Evolutionary conservation across 1,284 basidiomycete species (phyloP).

Genomic region (Boletus semigastroideus): DNA sequence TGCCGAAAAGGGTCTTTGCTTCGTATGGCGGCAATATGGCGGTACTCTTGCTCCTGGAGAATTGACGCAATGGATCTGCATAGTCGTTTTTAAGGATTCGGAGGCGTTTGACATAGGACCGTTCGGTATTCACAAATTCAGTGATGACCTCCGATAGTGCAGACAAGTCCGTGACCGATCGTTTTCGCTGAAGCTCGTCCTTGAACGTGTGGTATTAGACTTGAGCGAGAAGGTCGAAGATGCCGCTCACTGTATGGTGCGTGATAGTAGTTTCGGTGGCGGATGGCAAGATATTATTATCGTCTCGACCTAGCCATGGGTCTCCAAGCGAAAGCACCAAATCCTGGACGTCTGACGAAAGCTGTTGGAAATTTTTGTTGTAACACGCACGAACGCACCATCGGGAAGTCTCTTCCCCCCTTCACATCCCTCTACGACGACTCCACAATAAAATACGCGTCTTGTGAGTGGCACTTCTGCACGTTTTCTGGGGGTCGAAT

Average conservation of each 20-base stretch:
- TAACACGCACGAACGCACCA: constrained; percentile 43
- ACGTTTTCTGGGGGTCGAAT: constrained; percentile 43
- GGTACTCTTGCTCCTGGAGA: constrained; percentile 81
- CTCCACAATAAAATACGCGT: constrained; percentile 78
- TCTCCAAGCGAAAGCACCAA: constrained; percentile 74
- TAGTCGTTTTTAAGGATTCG: constrained; percentile 78
- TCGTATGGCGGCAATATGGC: constrained; percentile 88
- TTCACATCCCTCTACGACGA: constrained; percentile 77
- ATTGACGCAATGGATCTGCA: constrained; percentile 86
- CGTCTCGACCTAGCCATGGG: constrained; percentile 46
- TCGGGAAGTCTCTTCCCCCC: constrained; percentile 64
- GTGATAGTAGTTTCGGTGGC: constrained; percentile 38
- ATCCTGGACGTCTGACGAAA: constrained; percentile 67
- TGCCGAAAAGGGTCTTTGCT: constrained; percentile 91
- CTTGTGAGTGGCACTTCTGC: constrained; percentile 50
- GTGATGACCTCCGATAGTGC: constrained; percentile 68
- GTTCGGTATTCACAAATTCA: constrained; percentile 77
- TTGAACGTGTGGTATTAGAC: constrained; percentile 28
- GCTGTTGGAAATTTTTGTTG: not conserved
- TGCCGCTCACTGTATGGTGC: constrained; percentile 43
- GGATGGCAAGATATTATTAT: constrained; percentile 43
- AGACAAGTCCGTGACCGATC: constrained; percentile 59
- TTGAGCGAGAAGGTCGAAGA: not conserved
- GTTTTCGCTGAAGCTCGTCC: constrained; percentile 48
- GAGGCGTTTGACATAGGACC: constrained; percentile 74